Conservation (phyloP, 2,329 filamentous ascomycete species). For the Metarhizium robertsii region DNA sequence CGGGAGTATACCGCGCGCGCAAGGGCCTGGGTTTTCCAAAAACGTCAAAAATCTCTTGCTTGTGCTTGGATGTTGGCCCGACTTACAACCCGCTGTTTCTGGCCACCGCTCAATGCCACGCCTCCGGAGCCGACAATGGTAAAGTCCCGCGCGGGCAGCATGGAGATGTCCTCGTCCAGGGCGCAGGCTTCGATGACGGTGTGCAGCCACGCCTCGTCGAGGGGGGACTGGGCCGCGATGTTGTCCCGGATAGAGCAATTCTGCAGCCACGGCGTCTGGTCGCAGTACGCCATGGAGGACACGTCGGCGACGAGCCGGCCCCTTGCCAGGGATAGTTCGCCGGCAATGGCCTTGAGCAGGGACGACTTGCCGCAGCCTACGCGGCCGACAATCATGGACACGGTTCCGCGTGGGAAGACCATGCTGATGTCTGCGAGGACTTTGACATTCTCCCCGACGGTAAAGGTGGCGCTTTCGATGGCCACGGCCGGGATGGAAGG, state of each 20-base stretch:
- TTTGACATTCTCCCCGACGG: slow-evolving; percentile 6
- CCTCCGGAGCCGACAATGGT: slow-evolving; percentile 32
- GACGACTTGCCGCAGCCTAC: slow-evolving; percentile 36
- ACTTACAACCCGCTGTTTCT: slow-evolving; percentile 31
- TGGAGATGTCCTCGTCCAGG: slow-evolving; percentile 23
- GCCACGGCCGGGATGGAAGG: neutral
- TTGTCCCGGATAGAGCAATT: slow-evolving; percentile 30
- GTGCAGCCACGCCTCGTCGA: slow-evolving; percentile 19
- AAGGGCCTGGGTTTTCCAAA: slow-evolving; percentile 20
- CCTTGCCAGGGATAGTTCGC: slow-evolving; percentile 19
- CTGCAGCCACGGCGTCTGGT: slow-evolving; percentile 33
- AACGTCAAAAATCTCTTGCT: neutral
- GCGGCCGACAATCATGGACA: slow-evolving; percentile 29
- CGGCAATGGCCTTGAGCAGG: slow-evolving; percentile 27
- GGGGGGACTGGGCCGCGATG: slow-evolving; percentile 22
- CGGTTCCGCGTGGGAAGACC: slow-evolving; percentile 7
- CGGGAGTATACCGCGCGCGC: slow-evolving; percentile 37
- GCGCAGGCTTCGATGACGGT: slow-evolving; percentile 23
- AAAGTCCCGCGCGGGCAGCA: slow-evolving; percentile 21
- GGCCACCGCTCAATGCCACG: slow-evolving; percentile 33
- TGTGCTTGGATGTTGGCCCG: neutral
- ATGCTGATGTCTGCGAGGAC: slow-evolving; percentile 19
- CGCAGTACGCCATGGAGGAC: slow-evolving; percentile 28
- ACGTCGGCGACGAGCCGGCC: slow-evolving; percentile 18
- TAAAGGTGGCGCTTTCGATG: slow-evolving; percentile 10